A percentile compares a stretch with the other conserved stretches of the same genome.
phyloP scores from a whole-genome alignment of 345 rosid species.

The Cardamine resedifolia region DNA sequence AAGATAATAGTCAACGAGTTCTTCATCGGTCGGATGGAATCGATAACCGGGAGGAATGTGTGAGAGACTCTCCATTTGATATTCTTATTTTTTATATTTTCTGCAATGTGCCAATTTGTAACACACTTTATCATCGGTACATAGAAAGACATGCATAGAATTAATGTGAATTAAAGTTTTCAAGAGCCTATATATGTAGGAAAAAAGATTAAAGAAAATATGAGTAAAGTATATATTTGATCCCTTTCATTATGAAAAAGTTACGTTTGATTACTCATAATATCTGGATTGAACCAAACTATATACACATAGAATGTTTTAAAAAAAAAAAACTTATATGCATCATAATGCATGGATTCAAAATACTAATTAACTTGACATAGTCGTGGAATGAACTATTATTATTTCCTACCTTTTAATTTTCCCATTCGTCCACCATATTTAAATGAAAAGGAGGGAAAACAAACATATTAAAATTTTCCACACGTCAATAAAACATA shows the following conservation, averaged over 20 bases:
- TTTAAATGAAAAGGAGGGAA: not conserved
- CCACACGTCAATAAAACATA: conserved; percentile 12
- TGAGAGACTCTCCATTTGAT: conserved; percentile 51
- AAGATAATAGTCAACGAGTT: conserved; percentile 77
- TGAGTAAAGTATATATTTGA: conserved; percentile 9
- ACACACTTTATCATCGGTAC: conserved; percentile 16
- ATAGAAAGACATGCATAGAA: not conserved
- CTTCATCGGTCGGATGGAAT: conserved; percentile 83
- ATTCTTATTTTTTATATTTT: not conserved
- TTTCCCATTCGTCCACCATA: not conserved
- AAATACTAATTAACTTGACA: conserved; percentile 21
- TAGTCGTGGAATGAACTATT: conserved; percentile 8
- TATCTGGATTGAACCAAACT: conserved; percentile 13
- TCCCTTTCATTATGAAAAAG: conserved; percentile 2
- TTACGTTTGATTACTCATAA: conserved; percentile 4
- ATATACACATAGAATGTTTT: not conserved
- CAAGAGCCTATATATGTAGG: not conserved
- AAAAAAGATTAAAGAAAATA: not conserved
- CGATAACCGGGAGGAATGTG: conserved; percentile 75
- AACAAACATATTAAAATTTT: not conserved
- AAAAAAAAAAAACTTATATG: not conserved
- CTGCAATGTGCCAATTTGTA: conserved; percentile 26
- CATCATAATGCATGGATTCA: conserved; percentile 19
- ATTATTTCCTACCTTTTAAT: conserved; percentile 4
- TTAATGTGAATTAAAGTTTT: conserved; percentile 21